Conservation (phyloP, 257 asterid genomes). For the Prunella vulgaris region DNA sequence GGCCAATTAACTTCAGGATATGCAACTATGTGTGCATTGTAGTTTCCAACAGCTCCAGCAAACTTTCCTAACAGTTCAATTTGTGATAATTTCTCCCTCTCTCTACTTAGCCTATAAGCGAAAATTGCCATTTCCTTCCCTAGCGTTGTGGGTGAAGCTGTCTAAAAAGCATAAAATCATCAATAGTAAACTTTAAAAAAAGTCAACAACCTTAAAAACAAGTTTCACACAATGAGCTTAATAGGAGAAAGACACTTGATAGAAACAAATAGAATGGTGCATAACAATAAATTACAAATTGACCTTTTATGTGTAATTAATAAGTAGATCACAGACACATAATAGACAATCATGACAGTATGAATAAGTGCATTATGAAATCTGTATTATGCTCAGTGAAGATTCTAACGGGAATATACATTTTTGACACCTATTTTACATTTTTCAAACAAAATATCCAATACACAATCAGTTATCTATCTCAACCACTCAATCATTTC, state of each 20-base stretch:
- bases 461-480: no score
- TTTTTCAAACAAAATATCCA: no score
- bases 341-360: neutral
- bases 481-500: no score
- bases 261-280: neutral
- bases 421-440: no score
- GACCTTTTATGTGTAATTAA: no score
- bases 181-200: conserved; percentile 1
- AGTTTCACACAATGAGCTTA: neutral
- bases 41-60: conserved; percentile 75
- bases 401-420: neutral
- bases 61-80: conserved; percentile 50
- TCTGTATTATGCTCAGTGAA: neutral
- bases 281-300: neutral
- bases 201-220: neutral
- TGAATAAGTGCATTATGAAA: neutral
- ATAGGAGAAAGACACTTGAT: neutral
- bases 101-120: conserved; percentile 43
- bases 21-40: conserved; percentile 57
- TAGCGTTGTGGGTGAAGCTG: conserved; percentile 60
- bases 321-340: no score
- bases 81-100: conserved; percentile 29
- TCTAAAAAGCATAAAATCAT: conserved; percentile 24
- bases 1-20: conserved; percentile 54
- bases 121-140: conserved; percentile 68